Conservation (phyloP, 2,329 filamentous ascomycete species). For the Scytalidium sp. region DNA sequence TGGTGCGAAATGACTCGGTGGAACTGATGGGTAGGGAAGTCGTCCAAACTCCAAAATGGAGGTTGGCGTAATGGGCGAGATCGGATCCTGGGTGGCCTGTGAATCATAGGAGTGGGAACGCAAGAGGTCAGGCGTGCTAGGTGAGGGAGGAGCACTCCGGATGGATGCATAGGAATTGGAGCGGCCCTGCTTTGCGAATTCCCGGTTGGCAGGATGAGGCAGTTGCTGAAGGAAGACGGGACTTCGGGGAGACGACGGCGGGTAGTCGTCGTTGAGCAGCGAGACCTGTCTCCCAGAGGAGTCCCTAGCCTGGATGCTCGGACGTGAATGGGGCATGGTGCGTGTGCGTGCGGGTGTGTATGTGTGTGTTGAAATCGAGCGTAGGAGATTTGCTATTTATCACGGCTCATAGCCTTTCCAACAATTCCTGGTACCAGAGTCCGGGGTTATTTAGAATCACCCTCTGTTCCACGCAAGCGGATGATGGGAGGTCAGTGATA, state of each 20-base stretch:
- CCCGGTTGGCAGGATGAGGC: constrained; percentile 6
- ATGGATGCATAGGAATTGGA: constrained; percentile 34
- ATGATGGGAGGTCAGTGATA: not conserved
- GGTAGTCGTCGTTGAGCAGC: constrained; percentile 54
- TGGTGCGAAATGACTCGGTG: constrained; percentile 33
- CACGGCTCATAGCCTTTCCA: not conserved
- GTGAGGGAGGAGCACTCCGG: constrained; percentile 27
- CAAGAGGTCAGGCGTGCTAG: constrained; percentile 46
- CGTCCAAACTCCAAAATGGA: constrained; percentile 39
- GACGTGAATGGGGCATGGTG: constrained; percentile 7
- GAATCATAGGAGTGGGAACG: constrained; percentile 62
- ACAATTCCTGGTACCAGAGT: not conserved
- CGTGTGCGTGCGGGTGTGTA: no score
- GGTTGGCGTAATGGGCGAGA: constrained; percentile 54
- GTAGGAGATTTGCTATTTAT: not conserved
- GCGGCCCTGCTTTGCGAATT: constrained; percentile 13
- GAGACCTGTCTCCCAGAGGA: constrained; percentile 57
- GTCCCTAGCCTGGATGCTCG: constrained; percentile 52
- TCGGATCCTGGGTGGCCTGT: constrained; percentile 50
- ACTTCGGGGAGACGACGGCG: constrained; percentile 15
- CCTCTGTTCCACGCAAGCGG: not conserved
- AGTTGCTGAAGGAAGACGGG: constrained; percentile 10
- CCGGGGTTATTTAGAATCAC: not conserved
- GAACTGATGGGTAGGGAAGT: constrained; percentile 22
- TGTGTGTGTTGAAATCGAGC: no score